Evolutionary conservation across 768 basidiomycete species (phyloP).

Genomic region (Lentinula sp.): DNA sequence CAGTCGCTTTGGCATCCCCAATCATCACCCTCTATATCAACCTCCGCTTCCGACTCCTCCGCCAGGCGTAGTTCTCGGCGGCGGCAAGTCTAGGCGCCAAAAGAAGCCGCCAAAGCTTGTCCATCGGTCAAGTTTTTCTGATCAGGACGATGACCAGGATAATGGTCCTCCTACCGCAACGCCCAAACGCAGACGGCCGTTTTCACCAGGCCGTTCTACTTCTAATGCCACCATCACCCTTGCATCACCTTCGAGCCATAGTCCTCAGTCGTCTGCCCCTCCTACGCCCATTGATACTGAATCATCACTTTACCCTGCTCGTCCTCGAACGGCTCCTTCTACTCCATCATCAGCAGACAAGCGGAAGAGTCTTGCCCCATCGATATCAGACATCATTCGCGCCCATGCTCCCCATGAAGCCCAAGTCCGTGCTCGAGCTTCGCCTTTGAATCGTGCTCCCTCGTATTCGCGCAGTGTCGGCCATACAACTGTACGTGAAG

Average conservation of each 20-base stretch:
- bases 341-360: conserved; percentile 15
- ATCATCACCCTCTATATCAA: conserved; percentile 72
- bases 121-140: conserved; percentile 39
- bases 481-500: conserved; percentile 43
- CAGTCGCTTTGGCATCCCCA: conserved; percentile 49
- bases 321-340: conserved; percentile 13
- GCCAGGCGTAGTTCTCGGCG: conserved; percentile 69
- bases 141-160: conserved; percentile 53
- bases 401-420: conserved; percentile 62
- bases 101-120: conserved; percentile 23
- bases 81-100: conserved; percentile 29
- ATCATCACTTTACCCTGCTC: conserved; percentile 13
- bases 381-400: conserved; percentile 86
- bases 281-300: conserved; percentile 10
- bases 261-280: conserved; percentile 6
- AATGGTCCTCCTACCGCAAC: conserved; percentile 22
- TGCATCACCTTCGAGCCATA: conserved; percentile 8
- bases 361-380: conserved; percentile 56
- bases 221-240: conserved; percentile 16
- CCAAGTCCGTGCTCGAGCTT: conserved; percentile 41
- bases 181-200: conserved; percentile 26
- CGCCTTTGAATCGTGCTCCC: conserved; percentile 37
- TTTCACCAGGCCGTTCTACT: conserved; percentile 13
- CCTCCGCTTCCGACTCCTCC: conserved; percentile 83
- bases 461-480: conserved; percentile 34